Conservation (phyloP, 495 filamentous ascomycete genomes). For the Cryomyces minteri region DNA sequence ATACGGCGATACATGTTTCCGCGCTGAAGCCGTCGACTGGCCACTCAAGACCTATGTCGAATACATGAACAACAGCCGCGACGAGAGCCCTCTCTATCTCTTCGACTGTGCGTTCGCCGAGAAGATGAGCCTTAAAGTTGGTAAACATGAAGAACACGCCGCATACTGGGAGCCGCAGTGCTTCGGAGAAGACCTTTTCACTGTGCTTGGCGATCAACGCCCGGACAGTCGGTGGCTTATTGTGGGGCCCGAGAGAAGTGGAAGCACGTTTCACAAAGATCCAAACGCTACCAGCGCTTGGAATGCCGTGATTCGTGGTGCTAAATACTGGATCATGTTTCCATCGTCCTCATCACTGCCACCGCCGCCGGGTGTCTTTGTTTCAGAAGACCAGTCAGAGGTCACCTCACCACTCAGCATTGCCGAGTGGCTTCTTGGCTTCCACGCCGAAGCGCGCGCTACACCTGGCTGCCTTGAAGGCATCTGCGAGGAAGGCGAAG, state of each 20-base stretch:
- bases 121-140: constrained; percentile 60
- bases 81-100: constrained; percentile 85
- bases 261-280: constrained; percentile 91
- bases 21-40: constrained; percentile 93
- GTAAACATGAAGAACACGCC: constrained; percentile 27
- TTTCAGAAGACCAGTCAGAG: constrained; percentile 82
- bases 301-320: constrained; percentile 84
- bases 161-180: constrained; percentile 73
- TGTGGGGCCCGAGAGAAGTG: constrained; percentile 72
- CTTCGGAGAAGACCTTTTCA: constrained; percentile 81
- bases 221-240: constrained; percentile 91
- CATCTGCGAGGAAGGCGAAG: constrained; percentile 71
- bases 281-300: constrained; percentile 69
- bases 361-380: constrained; percentile 66
- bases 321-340: constrained; percentile 99
- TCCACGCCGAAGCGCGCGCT: constrained; percentile 71
- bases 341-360: constrained; percentile 36
- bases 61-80: constrained; percentile 67
- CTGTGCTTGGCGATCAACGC: constrained; percentile 56
- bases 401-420: constrained; percentile 91
- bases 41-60: constrained; percentile 55
- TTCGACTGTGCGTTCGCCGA: constrained; percentile 79
- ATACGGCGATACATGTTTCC: constrained; percentile 52
- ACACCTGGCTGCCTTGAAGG: constrained; percentile 72
- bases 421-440: constrained; percentile 83